A percentile compares a stretch with the other conserved stretches of the same genome.
Evolutionary conservation across 2,329 filamentous ascomycete genomes (phyloP).

Genomic region (Alternaria sp.): DNA sequence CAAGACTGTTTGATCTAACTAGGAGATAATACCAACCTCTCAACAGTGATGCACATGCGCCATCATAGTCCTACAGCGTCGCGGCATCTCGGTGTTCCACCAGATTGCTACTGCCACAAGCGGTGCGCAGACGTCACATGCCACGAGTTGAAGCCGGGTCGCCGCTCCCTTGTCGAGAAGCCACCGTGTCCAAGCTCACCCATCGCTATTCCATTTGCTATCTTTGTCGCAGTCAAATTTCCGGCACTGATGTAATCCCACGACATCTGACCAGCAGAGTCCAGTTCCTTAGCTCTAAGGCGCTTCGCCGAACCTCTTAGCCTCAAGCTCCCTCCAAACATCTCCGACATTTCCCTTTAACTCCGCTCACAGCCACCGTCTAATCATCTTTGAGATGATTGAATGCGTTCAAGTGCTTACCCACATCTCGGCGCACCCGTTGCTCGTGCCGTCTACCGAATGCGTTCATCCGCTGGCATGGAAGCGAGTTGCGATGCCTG

Average conservation of each 20-base stretch:
- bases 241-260: slow-evolving; percentile 33
- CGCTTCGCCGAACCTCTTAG: slow-evolving; percentile 24
- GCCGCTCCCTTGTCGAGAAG: slow-evolving; percentile 13
- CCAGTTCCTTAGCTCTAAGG: slow-evolving; percentile 34
- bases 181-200: slow-evolving; percentile 32
- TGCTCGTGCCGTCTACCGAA: slow-evolving; percentile 28
- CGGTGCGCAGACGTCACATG: slow-evolving; percentile 28
- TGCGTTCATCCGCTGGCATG: slow-evolving; percentile 36
- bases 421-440: slow-evolving; percentile 28
- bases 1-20: neutral
- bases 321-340: slow-evolving; percentile 20
- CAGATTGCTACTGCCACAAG: slow-evolving; percentile 22
- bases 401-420: slow-evolving; percentile 24
- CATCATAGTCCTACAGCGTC: slow-evolving; percentile 1
- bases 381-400: slow-evolving; percentile 37
- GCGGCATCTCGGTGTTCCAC: slow-evolving; percentile 29
- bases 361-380: slow-evolving; percentile 37
- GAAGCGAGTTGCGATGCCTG: slow-evolving; percentile 45
- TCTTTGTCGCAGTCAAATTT: slow-evolving; percentile 24
- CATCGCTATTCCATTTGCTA: slow-evolving; percentile 24
- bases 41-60: neutral
- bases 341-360: slow-evolving; percentile 41
- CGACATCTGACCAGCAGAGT: slow-evolving; percentile 45
- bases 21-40: neutral
- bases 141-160: slow-evolving; percentile 36